phyloP scores from a whole-genome alignment of 306 rosid genomes.

The apple (Malus domestica) region DNA sequence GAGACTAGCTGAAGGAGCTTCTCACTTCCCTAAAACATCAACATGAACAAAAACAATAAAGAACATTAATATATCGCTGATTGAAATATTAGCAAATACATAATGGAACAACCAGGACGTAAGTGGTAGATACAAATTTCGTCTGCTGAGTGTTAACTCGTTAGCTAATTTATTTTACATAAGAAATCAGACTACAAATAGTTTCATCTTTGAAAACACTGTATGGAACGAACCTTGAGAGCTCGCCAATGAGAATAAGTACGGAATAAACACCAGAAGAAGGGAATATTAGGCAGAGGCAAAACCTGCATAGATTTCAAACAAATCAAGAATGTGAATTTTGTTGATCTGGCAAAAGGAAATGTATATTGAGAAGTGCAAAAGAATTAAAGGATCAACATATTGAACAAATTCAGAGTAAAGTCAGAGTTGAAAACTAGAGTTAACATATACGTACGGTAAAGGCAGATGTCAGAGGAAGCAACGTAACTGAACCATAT shows the following conservation, averaged over 20 bases:
- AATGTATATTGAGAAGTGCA: background rate
- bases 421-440: background rate
- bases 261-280: slow-evolving; percentile 83
- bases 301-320: slow-evolving; percentile 48
- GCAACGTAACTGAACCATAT: slow-evolving; percentile 62
- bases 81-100: background rate
- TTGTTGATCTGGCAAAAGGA: background rate
- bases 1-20: slow-evolving; percentile 71
- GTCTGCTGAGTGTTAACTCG: background rate
- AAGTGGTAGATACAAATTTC: background rate
- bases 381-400: slow-evolving; percentile 1
- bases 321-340: slow-evolving; percentile 17
- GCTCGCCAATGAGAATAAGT: slow-evolving; percentile 95
- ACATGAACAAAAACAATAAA: slow-evolving; percentile 15
- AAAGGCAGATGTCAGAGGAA: slow-evolving; percentile 69
- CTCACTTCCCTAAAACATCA: slow-evolving; percentile 70
- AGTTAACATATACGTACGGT: slow-evolving; percentile 54
- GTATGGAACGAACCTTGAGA: slow-evolving; percentile 47
- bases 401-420: background rate
- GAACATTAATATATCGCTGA: background rate
- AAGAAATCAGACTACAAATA: background rate
- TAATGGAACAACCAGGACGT: background rate
- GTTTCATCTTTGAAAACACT: slow-evolving; percentile 6
- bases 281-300: slow-evolving; percentile 85
- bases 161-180: background rate